These are phyloP conservation scores for Coemansia reversa DNA, from an alignment of 192 early-diverging fungal species.

Conservation along the genomic window DNA sequence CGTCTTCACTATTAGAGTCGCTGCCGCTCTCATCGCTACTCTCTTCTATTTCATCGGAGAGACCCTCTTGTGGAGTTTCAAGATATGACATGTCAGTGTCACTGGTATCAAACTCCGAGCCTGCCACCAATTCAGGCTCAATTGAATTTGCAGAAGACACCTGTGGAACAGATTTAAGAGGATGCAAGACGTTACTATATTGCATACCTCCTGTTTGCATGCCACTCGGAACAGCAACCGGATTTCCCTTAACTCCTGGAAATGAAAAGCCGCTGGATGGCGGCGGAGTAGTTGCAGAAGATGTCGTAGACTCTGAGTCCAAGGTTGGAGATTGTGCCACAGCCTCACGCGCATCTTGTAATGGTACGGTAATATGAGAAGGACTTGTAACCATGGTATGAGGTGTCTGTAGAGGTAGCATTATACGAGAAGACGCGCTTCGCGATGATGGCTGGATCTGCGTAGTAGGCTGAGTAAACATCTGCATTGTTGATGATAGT, in stretches of 20 bases:
- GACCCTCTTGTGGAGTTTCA: conserved; percentile 39
- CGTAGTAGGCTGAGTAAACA: conserved; percentile 13
- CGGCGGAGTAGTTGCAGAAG: background rate
- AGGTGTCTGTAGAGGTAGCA: background rate
- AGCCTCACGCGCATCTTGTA: background rate
- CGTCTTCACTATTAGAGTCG: conserved; percentile 7
- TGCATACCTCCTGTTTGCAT: background rate
- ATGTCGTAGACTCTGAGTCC: background rate
- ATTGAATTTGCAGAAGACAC: background rate
- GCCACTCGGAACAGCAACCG: background rate
- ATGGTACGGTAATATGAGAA: background rate
- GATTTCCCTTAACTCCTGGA: background rate
- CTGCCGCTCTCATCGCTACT: conserved; percentile 9
- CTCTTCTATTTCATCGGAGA: conserved; percentile 16
- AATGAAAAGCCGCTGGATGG: background rate
- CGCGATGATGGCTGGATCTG: background rate
- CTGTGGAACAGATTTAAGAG: conserved; percentile 7
- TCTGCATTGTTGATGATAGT: conserved; percentile 5
- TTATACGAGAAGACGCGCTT: background rate
- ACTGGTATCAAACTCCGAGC: conserved; percentile 26
- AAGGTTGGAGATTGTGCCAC: background rate
- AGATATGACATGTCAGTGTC: conserved; percentile 42
- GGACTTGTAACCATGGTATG: background rate
- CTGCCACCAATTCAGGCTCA: conserved; percentile 9
- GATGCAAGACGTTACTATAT: background rate